phyloP scores from a whole-genome alignment of 331 rosid species.

The Quercus lobata region DNA sequence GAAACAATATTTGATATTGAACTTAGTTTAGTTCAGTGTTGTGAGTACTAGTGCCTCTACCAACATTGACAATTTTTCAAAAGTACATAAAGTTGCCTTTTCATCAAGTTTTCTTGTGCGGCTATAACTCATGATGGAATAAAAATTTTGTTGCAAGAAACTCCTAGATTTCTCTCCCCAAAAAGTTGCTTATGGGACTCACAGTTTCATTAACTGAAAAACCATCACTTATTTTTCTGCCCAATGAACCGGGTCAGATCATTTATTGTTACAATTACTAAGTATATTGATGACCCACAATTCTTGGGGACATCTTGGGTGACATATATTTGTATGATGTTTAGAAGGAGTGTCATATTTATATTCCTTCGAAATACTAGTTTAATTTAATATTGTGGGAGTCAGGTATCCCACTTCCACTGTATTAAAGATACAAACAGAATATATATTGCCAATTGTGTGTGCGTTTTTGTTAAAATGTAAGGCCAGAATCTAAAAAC shows the following conservation, averaged over 20 bases:
- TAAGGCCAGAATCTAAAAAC: neutral
- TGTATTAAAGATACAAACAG: neutral
- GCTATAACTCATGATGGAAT: neutral
- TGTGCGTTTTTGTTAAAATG: neutral
- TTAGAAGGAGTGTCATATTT: neutral
- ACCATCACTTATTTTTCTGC: neutral
- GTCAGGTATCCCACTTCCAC: neutral
- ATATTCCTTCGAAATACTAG: neutral
- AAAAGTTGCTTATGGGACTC: neutral
- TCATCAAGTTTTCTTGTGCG: neutral
- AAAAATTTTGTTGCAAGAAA: neutral
- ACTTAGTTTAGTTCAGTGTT: neutral
- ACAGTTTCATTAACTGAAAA: neutral
- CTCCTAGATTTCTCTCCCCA: neutral
- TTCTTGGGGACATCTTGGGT: neutral
- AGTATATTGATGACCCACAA: neutral
- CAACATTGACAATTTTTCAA: neutral
- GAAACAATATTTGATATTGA: neutral
- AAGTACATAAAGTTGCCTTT: neutral
- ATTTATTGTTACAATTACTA: neutral
- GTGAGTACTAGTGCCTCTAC: neutral
- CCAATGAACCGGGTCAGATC: neutral
- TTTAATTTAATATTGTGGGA: neutral
- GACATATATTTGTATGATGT: neutral
- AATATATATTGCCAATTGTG: neutral